These are phyloP conservation scores for Dichotomopilus funicola DNA, from an alignment of 2,329 filamentous ascomycete species.

Conservation along the genomic window DNA sequence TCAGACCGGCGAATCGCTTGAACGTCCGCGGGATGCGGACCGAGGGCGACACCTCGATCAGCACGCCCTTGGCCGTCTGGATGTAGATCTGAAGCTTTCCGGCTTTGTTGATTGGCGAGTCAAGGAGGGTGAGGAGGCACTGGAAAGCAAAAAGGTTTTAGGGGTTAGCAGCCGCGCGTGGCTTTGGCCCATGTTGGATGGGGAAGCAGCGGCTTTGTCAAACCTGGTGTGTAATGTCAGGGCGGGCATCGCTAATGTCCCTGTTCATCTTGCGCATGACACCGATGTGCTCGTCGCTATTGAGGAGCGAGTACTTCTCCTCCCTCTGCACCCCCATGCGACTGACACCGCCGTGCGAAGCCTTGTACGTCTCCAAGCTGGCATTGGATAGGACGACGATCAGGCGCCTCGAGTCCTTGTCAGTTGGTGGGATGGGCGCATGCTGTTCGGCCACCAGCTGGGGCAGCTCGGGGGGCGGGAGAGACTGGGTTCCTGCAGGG, in stretches of 20 bases:
- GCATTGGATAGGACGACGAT: conserved; percentile 97
- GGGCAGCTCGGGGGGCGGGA: conserved; percentile 83
- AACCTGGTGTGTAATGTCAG: conserved; percentile 98
- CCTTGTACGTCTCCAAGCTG: conserved; percentile 95
- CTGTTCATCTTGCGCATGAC: conserved; percentile 99
- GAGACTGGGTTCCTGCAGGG: conserved; percentile 77
- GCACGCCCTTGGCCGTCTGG: conserved; percentile 90
- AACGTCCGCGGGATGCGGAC: conserved; percentile 97
- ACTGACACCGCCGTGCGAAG: conserved; percentile 64
- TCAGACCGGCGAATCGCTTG: conserved; percentile 96
- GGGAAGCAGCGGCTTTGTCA: conserved; percentile 30
- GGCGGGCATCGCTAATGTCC: conserved; percentile 94
- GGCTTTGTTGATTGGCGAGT: conserved; percentile 98
- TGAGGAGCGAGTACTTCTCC: conserved; percentile 94
- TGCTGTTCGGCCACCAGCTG: conserved; percentile 92
- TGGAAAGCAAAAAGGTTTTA: conserved; percentile 37
- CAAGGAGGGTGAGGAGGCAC: conserved; percentile 94
- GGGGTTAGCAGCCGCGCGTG: conserved; percentile 22
- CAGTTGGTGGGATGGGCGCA: conserved; percentile 70
- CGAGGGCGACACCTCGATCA: conserved; percentile 97
- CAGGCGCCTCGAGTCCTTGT: conserved; percentile 85
- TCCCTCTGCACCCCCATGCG: conserved; percentile 64
- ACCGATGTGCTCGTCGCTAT: conserved; percentile 98
- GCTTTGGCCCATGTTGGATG: conserved; percentile 29
- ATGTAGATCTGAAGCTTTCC: conserved; percentile 98